Evolutionary conservation across 345 rosid species (phyloP).

Genomic region (Brassica nigra): DNA sequence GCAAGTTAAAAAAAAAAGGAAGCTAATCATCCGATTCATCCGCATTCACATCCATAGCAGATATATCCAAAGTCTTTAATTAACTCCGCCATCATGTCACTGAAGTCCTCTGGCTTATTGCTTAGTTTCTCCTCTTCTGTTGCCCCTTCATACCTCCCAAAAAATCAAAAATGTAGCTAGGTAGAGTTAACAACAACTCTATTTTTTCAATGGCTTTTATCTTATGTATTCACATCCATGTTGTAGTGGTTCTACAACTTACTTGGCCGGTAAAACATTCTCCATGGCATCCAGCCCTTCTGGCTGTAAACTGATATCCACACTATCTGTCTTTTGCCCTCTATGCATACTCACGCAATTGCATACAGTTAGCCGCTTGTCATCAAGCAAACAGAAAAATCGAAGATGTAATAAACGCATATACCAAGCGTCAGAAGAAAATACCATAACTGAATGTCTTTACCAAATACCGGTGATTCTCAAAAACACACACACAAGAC

Average conservation of each 20-base stretch:
- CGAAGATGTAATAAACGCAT: not conserved
- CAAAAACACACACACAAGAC: not conserved
- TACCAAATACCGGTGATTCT: not conserved
- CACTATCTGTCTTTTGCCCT: slow-evolving; percentile 90
- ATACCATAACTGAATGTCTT: not conserved
- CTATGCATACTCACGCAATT: slow-evolving; percentile 39
- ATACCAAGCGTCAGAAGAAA: not conserved
- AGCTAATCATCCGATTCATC: not conserved
- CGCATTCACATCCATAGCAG: no score
- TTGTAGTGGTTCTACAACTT: not conserved
- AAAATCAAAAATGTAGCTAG: not conserved
- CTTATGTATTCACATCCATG: not conserved
- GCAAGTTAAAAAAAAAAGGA: not conserved
- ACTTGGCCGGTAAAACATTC: not conserved
- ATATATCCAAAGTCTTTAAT: not conserved
- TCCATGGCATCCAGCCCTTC: slow-evolving; percentile 43
- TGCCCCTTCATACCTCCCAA: not conserved
- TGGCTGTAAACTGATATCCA: slow-evolving; percentile 85
- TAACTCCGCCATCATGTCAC: not conserved
- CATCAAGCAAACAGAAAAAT: not conserved
- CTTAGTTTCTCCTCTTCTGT: not conserved
- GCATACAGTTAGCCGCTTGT: not conserved
- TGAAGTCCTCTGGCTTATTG: not conserved
- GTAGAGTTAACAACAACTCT: not conserved
- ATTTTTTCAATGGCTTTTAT: not conserved